Evolutionary conservation across 441 rosid species (phyloP).

Genomic region (Viola pubescens): DNA sequence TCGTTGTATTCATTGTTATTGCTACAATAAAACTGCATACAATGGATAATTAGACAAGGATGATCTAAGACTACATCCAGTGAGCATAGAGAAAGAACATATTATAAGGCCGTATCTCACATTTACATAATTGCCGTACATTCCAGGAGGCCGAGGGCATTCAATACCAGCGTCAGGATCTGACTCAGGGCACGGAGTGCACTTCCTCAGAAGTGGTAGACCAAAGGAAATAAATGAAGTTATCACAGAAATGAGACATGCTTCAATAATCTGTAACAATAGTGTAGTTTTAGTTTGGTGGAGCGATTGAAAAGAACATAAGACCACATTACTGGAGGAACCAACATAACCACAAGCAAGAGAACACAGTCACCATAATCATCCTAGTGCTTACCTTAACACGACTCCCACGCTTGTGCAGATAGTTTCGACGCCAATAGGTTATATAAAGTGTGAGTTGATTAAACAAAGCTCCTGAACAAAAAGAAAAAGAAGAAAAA

Average conservation of each 20-base stretch:
- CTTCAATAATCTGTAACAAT: conserved; percentile 76
- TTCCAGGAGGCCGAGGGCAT: conserved; percentile 90
- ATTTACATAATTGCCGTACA: conserved; percentile 90
- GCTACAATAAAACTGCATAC: conserved; percentile 76
- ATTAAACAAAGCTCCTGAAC: conserved; percentile 87
- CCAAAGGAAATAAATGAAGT: conserved; percentile 91
- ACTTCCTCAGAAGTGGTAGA: conserved; percentile 76
- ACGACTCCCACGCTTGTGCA: conserved; percentile 81
- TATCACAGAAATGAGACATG: conserved; percentile 80
- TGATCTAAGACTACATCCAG: neutral
- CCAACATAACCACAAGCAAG: conserved; percentile 1
- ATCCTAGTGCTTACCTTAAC: conserved; percentile 51
- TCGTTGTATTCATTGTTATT: conserved; percentile 80
- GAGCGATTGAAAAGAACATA: conserved; percentile 11
- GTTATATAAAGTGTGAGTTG: conserved; percentile 80
- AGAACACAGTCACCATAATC: neutral
- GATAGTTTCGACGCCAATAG: conserved; percentile 77
- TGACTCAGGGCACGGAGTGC: conserved; percentile 85
- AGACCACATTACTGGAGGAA: conserved; percentile 12
- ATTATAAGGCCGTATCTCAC: conserved; percentile 38
- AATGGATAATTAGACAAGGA: conserved; percentile 16
- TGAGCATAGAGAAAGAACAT: neutral
- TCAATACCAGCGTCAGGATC: conserved; percentile 71
- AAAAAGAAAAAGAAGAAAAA: conserved; percentile 8
- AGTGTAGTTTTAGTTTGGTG: neutral